A percentile compares a stretch with the other conserved stretches of the same genome.
Conservation (phyloP, 495 filamentous ascomycete species). For the Daldinia concentrica region DNA sequence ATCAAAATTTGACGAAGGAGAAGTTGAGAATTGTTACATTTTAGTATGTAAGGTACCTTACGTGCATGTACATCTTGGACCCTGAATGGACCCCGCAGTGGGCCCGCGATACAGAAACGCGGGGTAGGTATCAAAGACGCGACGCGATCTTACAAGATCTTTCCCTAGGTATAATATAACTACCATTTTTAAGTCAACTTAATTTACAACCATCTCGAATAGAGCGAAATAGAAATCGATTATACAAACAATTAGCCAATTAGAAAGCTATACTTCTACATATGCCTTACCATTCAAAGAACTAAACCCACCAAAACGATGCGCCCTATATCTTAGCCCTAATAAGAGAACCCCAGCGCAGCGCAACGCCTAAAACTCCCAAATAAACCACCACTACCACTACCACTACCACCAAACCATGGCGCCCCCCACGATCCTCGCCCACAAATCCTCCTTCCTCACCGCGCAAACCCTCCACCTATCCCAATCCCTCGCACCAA, state of each 20-base stretch:
- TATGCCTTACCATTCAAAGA: neutral
- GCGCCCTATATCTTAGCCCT: neutral
- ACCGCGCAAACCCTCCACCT: constrained; percentile 69
- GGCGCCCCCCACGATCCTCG: constrained; percentile 61
- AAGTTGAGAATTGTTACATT: no score
- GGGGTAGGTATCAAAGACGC: constrained; percentile 22
- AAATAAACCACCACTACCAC: neutral
- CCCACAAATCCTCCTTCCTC: constrained; percentile 72
- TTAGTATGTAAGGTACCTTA: neutral
- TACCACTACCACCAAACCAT: constrained; percentile 5
- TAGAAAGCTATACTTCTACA: neutral
- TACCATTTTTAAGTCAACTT: neutral
- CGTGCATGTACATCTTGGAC: neutral
- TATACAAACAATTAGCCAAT: neutral
- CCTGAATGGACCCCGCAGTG: constrained; percentile 13
- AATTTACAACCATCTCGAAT: neutral
- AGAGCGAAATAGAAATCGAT: neutral
- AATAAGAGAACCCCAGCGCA: neutral
- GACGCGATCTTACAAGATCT: constrained; percentile 6
- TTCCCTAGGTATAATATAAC: neutral
- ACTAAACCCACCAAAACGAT: neutral
- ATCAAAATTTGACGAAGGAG: no score
- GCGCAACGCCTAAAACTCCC: no score
- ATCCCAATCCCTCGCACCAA: constrained; percentile 63
- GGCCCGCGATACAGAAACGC: neutral